A percentile compares a stretch with the other conserved stretches of the same genome.
These are phyloP conservation scores for Lentinula boryana DNA, from an alignment of 768 basidiomycete genomes.

Conservation along the genomic window DNA sequence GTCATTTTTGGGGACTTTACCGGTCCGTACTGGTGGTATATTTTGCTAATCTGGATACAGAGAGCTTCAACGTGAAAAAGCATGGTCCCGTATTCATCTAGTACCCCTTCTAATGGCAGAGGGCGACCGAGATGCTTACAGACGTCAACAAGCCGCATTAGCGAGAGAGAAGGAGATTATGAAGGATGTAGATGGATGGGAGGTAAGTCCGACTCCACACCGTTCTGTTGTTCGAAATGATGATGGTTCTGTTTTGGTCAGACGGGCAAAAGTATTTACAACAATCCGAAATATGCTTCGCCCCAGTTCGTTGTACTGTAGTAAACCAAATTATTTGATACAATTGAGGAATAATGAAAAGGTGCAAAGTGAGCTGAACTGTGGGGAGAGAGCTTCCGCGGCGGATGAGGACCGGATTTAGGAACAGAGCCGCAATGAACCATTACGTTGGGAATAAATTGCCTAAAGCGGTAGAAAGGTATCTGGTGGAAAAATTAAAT, in stretches of 20 bases:
- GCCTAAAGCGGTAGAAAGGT: background rate
- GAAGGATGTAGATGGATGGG: constrained; percentile 91
- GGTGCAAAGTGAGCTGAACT: no score
- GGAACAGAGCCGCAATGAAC: background rate
- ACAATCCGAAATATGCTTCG: constrained; percentile 65
- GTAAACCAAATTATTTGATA: constrained; percentile 5
- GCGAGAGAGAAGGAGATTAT: constrained; percentile 86
- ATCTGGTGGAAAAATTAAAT: background rate
- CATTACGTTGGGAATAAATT: background rate
- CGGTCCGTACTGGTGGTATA: constrained; percentile 34
- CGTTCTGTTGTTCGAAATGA: constrained; percentile 2
- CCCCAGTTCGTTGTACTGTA: constrained; percentile 28
- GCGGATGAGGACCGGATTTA: background rate
- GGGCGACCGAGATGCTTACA: constrained; percentile 84
- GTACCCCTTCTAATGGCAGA: constrained; percentile 91
- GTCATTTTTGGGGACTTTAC: constrained; percentile 18
- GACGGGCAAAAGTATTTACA: constrained; percentile 85
- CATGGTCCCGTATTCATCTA: constrained; percentile 93
- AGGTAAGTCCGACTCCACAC: constrained; percentile 43
- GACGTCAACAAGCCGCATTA: constrained; percentile 70
- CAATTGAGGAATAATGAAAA: background rate
- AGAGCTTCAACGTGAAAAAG: constrained; percentile 88
- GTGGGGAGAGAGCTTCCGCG: background rate
- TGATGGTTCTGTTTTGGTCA: constrained; percentile 24
- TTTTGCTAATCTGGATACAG: constrained; percentile 46